Conservation (phyloP, 208 protist species). For the Trypanosoma cruzi region DNA sequence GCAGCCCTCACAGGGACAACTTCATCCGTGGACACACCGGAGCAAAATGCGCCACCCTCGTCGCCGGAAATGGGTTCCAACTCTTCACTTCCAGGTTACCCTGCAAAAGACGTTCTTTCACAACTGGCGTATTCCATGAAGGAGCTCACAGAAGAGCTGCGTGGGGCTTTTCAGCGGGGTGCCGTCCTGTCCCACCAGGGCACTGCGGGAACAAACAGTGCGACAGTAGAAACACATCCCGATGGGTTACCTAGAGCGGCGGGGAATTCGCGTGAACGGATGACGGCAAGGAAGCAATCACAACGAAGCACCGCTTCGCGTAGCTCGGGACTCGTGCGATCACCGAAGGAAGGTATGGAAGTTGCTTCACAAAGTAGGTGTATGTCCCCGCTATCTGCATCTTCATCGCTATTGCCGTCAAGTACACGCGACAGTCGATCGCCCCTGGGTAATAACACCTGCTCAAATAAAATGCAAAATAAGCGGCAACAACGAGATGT, state of each 20-base stretch:
- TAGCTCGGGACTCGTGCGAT: slow-evolving; percentile 17
- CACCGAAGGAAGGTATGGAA: background rate
- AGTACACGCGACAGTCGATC: background rate
- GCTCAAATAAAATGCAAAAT: background rate
- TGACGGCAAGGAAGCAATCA: slow-evolving; percentile 6
- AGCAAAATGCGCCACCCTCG: slow-evolving; percentile 1
- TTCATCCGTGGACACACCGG: background rate
- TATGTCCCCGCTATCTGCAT: slow-evolving; percentile 11
- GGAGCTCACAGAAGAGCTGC: slow-evolving; percentile 63
- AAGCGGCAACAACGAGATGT: background rate
- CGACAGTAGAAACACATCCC: background rate
- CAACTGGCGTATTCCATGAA: slow-evolving; percentile 68
- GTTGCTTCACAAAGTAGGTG: background rate
- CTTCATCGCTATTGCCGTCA: slow-evolving; percentile 4
- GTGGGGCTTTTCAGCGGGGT: slow-evolving; percentile 24
- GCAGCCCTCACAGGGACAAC: background rate
- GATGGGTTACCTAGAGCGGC: background rate
- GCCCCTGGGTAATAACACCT: background rate
- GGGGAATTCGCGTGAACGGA: too few relatives aligned
- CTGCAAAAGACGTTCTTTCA: slow-evolving; percentile 34
- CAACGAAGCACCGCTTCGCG: background rate
- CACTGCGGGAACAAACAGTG: background rate
- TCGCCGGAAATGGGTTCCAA: slow-evolving; percentile 3
- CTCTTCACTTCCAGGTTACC: background rate
- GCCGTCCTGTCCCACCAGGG: background rate